Conservation (phyloP, 2,329 filamentous ascomycete species). For the Cercospora sojina region DNA sequence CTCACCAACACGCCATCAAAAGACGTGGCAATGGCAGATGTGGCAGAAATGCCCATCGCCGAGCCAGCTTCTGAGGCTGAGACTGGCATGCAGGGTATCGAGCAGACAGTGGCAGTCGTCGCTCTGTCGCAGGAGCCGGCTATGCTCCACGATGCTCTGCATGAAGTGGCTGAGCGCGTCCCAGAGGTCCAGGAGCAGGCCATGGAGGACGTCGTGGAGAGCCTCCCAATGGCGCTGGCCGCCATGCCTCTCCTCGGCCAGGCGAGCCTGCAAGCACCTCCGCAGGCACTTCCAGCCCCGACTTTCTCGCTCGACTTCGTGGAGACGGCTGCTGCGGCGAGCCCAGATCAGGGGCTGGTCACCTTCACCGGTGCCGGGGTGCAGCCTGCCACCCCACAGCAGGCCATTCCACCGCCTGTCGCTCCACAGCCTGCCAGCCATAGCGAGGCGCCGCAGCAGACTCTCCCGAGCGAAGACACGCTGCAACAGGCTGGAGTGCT, state of each 20-base stretch:
- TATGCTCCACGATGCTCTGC: background rate
- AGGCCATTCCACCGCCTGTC: background rate
- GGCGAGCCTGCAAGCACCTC: background rate
- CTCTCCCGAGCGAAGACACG: background rate
- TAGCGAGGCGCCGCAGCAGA: background rate
- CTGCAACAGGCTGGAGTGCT: too few species aligned
- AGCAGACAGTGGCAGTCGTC: background rate
- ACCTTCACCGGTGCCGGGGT: background rate
- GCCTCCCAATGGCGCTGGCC: background rate
- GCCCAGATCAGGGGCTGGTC: background rate
- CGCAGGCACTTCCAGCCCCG: background rate
- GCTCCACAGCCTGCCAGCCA: background rate
- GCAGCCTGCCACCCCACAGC: background rate
- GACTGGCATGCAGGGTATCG: background rate
- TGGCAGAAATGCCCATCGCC: background rate
- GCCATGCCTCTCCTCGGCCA: background rate
- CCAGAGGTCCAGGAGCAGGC: background rate
- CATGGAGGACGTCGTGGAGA: background rate
- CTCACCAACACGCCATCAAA: background rate
- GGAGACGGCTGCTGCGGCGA: background rate
- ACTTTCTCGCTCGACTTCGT: accelerated
- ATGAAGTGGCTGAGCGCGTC: background rate
- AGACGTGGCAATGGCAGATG: background rate
- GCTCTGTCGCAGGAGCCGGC: background rate
- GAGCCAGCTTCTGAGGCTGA: background rate